A percentile compares a stretch with the other conserved stretches of the same genome.
These are phyloP conservation scores for Papilionanthe hybrid DNA, from an alignment of 116 monocot species.

Conservation along the genomic window DNA sequence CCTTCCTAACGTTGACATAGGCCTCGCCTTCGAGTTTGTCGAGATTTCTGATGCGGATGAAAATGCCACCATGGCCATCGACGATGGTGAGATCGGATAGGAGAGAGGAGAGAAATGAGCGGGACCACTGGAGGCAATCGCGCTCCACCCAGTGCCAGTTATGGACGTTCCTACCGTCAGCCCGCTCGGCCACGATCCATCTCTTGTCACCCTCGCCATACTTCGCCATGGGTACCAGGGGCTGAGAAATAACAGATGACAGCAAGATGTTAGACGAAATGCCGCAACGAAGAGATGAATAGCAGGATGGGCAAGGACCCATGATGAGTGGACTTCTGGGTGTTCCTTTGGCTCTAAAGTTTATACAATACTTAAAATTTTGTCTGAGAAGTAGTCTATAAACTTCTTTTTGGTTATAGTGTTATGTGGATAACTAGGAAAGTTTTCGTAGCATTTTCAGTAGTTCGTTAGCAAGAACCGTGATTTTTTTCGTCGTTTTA, in stretches of 20 bases:
- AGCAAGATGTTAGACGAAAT: neutral
- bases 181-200: slow-evolving; percentile 85
- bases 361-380: no score
- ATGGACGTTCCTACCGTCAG: slow-evolving; percentile 86
- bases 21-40: slow-evolving; percentile 87
- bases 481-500: no score
- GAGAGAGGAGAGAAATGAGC: slow-evolving; percentile 49
- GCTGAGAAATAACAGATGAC: neutral
- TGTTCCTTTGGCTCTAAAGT: neutral
- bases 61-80: slow-evolving; percentile 49
- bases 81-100: slow-evolving; percentile 51
- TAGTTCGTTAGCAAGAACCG: no score
- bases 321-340: neutral
- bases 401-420: no score
- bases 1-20: slow-evolving; percentile 94
- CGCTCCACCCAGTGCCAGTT: slow-evolving; percentile 98
- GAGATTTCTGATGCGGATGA: slow-evolving; percentile 42
- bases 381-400: no score
- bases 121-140: slow-evolving; percentile 81
- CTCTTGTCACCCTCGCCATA: slow-evolving; percentile 92
- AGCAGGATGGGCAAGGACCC: neutral
- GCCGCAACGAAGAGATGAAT: neutral
- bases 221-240: slow-evolving; percentile 59
- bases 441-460: no score
- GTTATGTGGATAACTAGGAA: no score